A percentile compares a stretch with the other conserved stretches of the same genome.
Evolutionary conservation across 176 grass and related monocot species (phyloP).

Genomic region (Triticum turgidum): DNA sequence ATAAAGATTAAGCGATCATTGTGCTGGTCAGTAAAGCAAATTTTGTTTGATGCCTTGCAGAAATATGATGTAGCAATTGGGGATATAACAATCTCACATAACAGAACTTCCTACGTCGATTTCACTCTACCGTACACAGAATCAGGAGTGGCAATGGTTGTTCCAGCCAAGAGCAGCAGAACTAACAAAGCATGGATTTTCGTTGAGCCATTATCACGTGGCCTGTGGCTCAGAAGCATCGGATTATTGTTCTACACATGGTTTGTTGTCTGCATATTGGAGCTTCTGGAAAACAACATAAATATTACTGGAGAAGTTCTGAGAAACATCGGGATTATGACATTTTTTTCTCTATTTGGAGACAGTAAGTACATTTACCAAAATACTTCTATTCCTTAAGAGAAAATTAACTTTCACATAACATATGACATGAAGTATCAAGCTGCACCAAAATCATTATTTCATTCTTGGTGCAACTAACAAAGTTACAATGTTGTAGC

Average conservation of each 20-base stretch:
- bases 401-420: background rate
- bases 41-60: background rate
- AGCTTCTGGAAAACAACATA: conserved; percentile 25
- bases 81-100: conserved; percentile 39
- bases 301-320: background rate
- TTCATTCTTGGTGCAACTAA: background rate
- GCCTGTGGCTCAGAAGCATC: conserved; percentile 30
- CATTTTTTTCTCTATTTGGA: background rate
- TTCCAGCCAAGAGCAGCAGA: conserved; percentile 20
- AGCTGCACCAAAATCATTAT: background rate
- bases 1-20: background rate
- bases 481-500: background rate
- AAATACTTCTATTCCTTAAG: background rate
- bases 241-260: conserved; percentile 40
- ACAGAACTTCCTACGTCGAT: conserved; percentile 29
- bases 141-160: conserved; percentile 44
- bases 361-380: conserved; percentile 8
- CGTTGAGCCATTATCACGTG: conserved; percentile 35
- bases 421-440: background rate
- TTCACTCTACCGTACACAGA: conserved; percentile 48
- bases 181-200: conserved; percentile 43
- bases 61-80: conserved; percentile 49
- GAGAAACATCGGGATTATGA: background rate
- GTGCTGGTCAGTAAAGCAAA: background rate
- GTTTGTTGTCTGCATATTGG: conserved; percentile 4